Conservation (phyloP, 2,329 filamentous ascomycete genomes). For the Diplodia seriata region DNA sequence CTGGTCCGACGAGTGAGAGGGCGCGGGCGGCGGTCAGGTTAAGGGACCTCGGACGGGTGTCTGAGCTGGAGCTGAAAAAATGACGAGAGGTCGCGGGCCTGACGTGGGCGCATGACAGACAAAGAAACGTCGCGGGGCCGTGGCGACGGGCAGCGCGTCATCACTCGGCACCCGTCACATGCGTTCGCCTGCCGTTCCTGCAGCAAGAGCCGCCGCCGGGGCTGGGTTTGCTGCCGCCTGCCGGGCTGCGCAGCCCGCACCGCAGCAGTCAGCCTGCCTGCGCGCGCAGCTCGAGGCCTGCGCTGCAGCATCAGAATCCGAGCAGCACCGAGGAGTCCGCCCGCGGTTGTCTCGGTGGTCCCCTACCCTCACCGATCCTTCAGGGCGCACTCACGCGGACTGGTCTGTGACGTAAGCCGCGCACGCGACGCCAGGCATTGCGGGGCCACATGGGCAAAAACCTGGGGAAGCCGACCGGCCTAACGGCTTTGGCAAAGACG, state of each 20-base stretch:
- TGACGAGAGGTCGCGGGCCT: slow-evolving; percentile 26
- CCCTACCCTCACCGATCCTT: slow-evolving; percentile 24
- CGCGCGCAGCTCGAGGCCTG: neutral
- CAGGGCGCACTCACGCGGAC: slow-evolving; percentile 18
- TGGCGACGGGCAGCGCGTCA: slow-evolving; percentile 15
- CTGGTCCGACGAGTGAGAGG: slow-evolving; percentile 9
- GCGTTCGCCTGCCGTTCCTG: slow-evolving; percentile 15
- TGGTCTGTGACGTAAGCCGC: slow-evolving; percentile 23
- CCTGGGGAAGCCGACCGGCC: slow-evolving; percentile 19
- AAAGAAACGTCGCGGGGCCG: slow-evolving; percentile 15
- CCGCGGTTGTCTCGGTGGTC: neutral
- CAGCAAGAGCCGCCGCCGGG: slow-evolving; percentile 19
- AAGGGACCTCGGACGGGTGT: neutral
- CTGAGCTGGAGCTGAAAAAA: slow-evolving; percentile 8
- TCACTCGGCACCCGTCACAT: slow-evolving; percentile 19
- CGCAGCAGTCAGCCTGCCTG: neutral
- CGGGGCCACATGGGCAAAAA: slow-evolving; percentile 23
- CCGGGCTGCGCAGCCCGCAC: neutral
- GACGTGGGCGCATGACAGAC: slow-evolving; percentile 29
- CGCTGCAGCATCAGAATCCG: neutral
- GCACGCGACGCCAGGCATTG: slow-evolving; percentile 23
- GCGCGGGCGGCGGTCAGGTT: neutral
- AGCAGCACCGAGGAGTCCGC: neutral
- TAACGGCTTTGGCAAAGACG: slow-evolving; percentile 26
- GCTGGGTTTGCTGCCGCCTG: slow-evolving; percentile 4